Evolutionary conservation across 768 basidiomycete genomes (phyloP), one percentile per base, ranked within the genome.

Genomic region (Bullera alba): DNA sequence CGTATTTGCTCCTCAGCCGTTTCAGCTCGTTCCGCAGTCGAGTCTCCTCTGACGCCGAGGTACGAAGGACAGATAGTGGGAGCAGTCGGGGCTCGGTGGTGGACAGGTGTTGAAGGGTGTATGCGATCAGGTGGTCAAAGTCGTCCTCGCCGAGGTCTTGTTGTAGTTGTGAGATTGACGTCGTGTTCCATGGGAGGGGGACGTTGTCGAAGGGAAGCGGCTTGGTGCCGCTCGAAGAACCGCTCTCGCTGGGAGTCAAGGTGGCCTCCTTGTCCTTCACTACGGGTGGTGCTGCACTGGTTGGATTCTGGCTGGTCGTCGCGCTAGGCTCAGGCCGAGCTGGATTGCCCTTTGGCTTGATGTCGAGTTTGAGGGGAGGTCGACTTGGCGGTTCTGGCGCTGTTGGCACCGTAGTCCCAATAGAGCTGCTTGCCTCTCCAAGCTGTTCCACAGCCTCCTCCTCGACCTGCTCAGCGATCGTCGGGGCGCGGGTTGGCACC

Each of bases 101-200:
- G 2, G 27, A 23, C 21, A 51, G 39, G 3, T 43, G 23, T 10
- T 10, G 23, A 28, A 42, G 17, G 8, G 28, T 42, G 27, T 34
- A 19, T 22, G 49, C 42, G 35, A 58, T 32, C 8, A 51, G 25
- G 8, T 5, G 4, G 17, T 42, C 27, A 26, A 42, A 45, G 19
- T 26, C 29, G 6, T 38, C 12, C 5, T 38, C 29, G 12, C 46
- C 41, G 12, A 56, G 5, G 8, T 26, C 32, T 5, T 10, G n/a
- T 1, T 27, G 12, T 4, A 62, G 27, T 0, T 45, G 19, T 0
- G 44, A 47, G 10, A 49, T 35, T 0, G 57, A 28, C 16, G 48
- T 45, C 3, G 57, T 38, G n/a, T 47, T 36, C 60, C 60, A 62
- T 2, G 60, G 60, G 2, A 58, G 38, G 19, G 60, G 60, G 3